Evolutionary conservation across 2,329 filamentous ascomycete species (phyloP).

Genomic region (Mycosphaerella sp.): DNA sequence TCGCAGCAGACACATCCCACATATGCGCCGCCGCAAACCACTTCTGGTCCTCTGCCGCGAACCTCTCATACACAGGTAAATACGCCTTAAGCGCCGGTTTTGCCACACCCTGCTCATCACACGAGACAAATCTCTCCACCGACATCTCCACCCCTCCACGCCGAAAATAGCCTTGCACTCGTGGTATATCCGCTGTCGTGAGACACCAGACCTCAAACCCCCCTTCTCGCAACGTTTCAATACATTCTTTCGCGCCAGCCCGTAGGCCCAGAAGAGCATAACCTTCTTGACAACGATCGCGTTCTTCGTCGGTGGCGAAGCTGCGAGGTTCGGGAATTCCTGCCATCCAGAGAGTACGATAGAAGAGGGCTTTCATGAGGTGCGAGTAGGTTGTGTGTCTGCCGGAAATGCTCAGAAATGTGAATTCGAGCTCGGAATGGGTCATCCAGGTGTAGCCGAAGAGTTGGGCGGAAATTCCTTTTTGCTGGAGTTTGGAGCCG

Average conservation of each 20-base stretch:
- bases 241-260: conserved; percentile 39
- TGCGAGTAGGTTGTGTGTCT: conserved; percentile 41
- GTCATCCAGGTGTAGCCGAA: conserved; percentile 46
- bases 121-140: conserved; percentile 46
- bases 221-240: conserved; percentile 38
- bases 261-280: conserved; percentile 35
- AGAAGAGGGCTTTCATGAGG: conserved; percentile 44
- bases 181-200: conserved; percentile 46
- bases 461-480: conserved; percentile 39
- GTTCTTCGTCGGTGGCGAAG: conserved; percentile 41
- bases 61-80: conserved; percentile 38
- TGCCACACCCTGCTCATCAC: conserved; percentile 44
- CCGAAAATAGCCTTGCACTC: conserved; percentile 50
- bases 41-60: conserved; percentile 35
- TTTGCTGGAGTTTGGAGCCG: conserved; percentile 36
- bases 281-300: conserved; percentile 36
- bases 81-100: conserved; percentile 49
- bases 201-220: conserved; percentile 51
- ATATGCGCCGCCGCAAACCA: conserved; percentile 57
- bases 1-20: conserved; percentile 46
- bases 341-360: conserved; percentile 42
- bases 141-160: conserved; percentile 46
- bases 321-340: conserved; percentile 41
- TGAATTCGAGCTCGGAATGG: conserved; percentile 46
- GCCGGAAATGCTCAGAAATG: conserved; percentile 43